phyloP scores from a whole-genome alignment of 139 green algal genomes.

The Trebouxia sp. region DNA sequence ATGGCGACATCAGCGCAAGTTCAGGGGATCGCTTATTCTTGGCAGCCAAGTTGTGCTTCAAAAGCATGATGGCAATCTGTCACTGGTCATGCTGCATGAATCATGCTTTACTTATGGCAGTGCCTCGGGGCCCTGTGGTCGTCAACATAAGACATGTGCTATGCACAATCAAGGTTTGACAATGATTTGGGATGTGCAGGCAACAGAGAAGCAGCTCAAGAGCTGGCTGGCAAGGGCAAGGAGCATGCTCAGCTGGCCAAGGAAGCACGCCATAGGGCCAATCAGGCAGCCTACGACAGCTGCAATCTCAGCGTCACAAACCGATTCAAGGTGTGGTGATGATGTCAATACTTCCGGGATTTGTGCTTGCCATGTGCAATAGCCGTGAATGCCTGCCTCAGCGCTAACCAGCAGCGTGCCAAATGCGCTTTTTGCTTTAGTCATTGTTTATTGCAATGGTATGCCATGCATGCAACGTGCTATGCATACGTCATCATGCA shows the following conservation, averaged over 20 bases:
- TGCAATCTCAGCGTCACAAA: slow-evolving; percentile 34
- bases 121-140: not conserved
- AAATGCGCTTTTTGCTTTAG: too few species aligned
- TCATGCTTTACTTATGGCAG: not conserved
- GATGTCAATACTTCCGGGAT: not conserved
- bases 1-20: too few species aligned
- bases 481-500: too few species aligned
- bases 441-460: too few species aligned
- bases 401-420: not conserved
- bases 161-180: too few species aligned
- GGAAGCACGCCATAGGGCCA: slow-evolving; percentile 37
- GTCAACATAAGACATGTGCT: not conserved
- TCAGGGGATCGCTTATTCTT: not conserved
- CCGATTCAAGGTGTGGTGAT: slow-evolving; percentile 37
- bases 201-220: slow-evolving; percentile 15
- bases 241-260: slow-evolving; percentile 29
- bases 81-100: not conserved
- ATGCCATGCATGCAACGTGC: too few species aligned
- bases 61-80: not conserved
- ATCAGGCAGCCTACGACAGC: slow-evolving; percentile 36
- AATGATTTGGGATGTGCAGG: too few species aligned
- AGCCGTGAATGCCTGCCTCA: not conserved
- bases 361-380: not conserved
- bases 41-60: not conserved
- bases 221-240: slow-evolving; percentile 32